phyloP scores from a whole-genome alignment of 169 alveolate species.

The Eimeria praecox region DNA sequence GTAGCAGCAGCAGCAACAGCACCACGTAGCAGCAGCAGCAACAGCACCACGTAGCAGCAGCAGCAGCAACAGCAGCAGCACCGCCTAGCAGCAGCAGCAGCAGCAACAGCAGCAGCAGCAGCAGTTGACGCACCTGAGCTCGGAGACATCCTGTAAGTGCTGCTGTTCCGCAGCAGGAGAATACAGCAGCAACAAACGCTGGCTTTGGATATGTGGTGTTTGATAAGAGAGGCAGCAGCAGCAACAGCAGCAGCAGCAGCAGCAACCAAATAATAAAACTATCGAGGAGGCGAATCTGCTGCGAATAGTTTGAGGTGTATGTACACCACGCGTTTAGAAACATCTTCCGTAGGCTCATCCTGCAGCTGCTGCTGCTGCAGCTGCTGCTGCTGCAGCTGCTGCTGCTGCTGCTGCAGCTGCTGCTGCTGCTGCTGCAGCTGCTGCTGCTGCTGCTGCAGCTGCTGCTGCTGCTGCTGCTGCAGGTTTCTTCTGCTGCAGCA shows the following conservation, averaged over 20 bases:
- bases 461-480: constrained; percentile 13
- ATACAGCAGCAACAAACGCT: constrained; percentile 49
- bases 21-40: neutral
- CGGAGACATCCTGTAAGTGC: constrained; percentile 71
- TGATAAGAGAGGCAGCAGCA: constrained; percentile 22
- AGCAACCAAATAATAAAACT: constrained; percentile 24
- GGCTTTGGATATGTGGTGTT: constrained; percentile 37
- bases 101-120: constrained; percentile 32
- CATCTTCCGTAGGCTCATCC: neutral
- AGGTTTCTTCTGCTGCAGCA: neutral
- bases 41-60: neutral
- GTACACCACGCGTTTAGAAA: constrained; percentile 1
- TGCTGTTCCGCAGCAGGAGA: constrained; percentile 76
- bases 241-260: constrained; percentile 44
- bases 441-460: constrained; percentile 17
- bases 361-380: neutral
- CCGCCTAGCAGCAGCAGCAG: neutral
- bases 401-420: neutral
- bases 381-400: constrained; percentile 16
- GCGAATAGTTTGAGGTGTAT: constrained; percentile 2
- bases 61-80: neutral
- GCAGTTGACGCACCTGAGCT: neutral
- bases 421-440: too few relatives aligned
- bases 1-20: neutral
- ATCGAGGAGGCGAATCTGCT: constrained; percentile 19